Conservation (phyloP, 306 rosid genomes). For the Rosa chinensis region DNA sequence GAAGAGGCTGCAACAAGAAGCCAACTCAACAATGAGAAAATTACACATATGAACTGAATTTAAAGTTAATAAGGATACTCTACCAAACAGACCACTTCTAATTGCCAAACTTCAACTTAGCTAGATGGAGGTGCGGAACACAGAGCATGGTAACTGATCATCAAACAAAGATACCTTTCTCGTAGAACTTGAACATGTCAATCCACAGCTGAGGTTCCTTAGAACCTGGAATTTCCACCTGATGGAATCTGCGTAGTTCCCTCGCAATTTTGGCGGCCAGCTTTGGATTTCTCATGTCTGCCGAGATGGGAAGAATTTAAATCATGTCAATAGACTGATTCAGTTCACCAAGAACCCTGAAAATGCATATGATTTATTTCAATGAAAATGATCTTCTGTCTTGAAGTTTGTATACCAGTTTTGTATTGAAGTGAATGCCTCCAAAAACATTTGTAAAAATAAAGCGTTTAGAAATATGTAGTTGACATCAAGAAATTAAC, state of each 20-base stretch:
- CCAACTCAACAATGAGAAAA: slow-evolving; percentile 28
- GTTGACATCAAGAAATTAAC: no score
- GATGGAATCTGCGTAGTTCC: no score
- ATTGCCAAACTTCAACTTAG: not conserved
- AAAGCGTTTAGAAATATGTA: no score
- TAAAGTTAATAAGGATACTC: not conserved
- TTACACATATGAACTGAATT: not conserved
- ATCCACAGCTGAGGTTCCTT: slow-evolving; percentile 92
- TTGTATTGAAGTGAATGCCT: not conserved
- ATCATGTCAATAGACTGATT: slow-evolving; percentile 38
- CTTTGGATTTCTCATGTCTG: no score
- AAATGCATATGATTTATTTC: no score
- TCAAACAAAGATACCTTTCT: slow-evolving; percentile 54
- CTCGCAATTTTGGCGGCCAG: no score
- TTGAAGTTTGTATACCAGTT: slow-evolving; percentile 19
- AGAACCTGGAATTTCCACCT: no score
- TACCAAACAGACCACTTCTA: not conserved
- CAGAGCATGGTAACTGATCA: slow-evolving; percentile 13
- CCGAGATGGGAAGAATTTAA: no score
- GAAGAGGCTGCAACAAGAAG: slow-evolving; percentile 55
- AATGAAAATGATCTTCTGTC: not conserved
- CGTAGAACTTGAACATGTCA: slow-evolving; percentile 72
- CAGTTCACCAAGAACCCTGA: no score
- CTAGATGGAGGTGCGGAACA: slow-evolving; percentile 4
- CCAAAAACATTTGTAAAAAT: no score